Evolutionary conservation across 2,329 filamentous ascomycete species (phyloP).

Genomic region (Aspergillus sp.): DNA sequence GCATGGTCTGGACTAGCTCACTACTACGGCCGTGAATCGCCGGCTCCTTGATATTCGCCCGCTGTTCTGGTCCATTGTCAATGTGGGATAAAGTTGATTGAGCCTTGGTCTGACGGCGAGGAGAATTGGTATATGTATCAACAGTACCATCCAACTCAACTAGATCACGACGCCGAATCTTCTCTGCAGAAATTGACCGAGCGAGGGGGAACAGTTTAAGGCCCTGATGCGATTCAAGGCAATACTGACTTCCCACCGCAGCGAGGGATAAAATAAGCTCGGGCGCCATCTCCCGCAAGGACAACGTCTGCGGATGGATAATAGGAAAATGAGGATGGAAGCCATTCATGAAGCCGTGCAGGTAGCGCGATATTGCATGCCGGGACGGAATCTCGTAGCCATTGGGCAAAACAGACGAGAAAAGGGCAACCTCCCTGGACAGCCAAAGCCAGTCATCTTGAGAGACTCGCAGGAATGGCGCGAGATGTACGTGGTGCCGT

Average conservation of each 20-base stretch:
- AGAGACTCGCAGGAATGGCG: neutral
- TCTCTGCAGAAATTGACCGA: neutral
- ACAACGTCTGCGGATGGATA: slow-evolving; percentile 5
- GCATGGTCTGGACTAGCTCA: too few species aligned
- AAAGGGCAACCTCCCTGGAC: neutral
- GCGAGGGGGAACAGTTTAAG: neutral
- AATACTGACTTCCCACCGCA: slow-evolving; percentile 7
- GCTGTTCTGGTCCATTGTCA: neutral
- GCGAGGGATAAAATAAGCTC: slow-evolving; percentile 4
- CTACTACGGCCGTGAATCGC: too few species aligned
- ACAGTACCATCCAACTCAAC: neutral
- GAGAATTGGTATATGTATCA: neutral
- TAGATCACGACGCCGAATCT: neutral
- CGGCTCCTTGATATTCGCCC: too few species aligned
- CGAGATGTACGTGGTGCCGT: neutral
- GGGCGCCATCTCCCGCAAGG: neutral
- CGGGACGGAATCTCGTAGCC: neutral
- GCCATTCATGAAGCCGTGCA: slow-evolving; percentile 6
- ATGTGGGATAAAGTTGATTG: neutral
- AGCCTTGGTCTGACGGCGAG: neutral
- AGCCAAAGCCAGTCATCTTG: slow-evolving; percentile 12
- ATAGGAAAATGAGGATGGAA: slow-evolving; percentile 11
- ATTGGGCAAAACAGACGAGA: neutral
- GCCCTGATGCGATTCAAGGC: slow-evolving; percentile 7
- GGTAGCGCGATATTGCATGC: slow-evolving; percentile 3